phyloP scores from a whole-genome alignment of 1,284 basidiomycete genomes.

The Puccinia novopanici region DNA sequence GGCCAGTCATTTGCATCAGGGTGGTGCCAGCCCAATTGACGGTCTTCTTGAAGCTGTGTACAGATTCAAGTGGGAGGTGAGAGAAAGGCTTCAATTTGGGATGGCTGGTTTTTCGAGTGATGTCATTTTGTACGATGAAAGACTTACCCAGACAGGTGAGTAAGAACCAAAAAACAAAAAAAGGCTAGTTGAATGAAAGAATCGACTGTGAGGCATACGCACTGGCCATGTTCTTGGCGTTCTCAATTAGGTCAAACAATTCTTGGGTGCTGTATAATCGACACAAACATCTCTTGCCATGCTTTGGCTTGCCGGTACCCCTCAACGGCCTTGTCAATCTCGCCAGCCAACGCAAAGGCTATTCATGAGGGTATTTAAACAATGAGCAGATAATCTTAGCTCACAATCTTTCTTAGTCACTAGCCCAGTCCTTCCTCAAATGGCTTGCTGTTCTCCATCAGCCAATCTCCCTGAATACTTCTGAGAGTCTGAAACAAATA shows the following conservation, averaged over 20 bases:
- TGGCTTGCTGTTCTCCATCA: too few relatives aligned
- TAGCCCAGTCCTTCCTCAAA: constrained; percentile 77
- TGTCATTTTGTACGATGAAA: not conserved
- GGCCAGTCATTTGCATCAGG: constrained; percentile 90
- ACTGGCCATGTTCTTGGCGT: too few relatives aligned
- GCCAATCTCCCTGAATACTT: too few relatives aligned
- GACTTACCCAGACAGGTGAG: constrained; percentile 6
- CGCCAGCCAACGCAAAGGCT: constrained; percentile 70
- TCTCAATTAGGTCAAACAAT: too few relatives aligned
- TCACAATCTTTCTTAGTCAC: not conserved
- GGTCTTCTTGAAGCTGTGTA: constrained; percentile 79
- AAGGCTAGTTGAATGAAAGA: too few relatives aligned
- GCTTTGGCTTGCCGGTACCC: too few relatives aligned
- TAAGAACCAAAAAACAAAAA: too few relatives aligned
- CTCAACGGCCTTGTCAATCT: too few relatives aligned
- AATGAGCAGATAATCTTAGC: not conserved
- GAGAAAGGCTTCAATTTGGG: not conserved
- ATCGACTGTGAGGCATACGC: too few relatives aligned
- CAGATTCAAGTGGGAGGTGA: not conserved
- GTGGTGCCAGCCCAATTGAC: constrained; percentile 90
- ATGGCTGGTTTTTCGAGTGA: too few relatives aligned
- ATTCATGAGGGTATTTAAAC: constrained; percentile 30
- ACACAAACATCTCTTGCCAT: too few relatives aligned
- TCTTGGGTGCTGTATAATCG: too few relatives aligned
- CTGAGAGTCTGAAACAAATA: constrained; percentile 27